These are phyloP conservation scores for Didymella segeticola DNA, from an alignment of 2,329 filamentous ascomycete species.

Conservation along the genomic window DNA sequence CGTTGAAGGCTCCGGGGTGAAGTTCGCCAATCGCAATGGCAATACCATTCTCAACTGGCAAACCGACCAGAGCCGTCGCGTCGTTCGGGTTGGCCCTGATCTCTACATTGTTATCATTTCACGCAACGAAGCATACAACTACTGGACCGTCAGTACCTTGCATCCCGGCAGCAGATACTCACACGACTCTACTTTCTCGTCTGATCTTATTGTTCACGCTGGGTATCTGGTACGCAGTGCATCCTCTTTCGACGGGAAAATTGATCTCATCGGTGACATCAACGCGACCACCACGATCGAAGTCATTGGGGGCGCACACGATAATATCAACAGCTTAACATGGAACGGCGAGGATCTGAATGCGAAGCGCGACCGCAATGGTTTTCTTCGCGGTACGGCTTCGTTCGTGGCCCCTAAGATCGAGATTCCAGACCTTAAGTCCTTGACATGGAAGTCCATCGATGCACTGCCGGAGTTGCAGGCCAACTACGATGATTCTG, in stretches of 20 bases:
- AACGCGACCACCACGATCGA: conserved; percentile 72
- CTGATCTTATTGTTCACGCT: conserved; percentile 62
- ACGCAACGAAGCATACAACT: conserved; percentile 69
- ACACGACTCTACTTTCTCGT: conserved; percentile 22
- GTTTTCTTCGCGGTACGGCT: conserved; percentile 60
- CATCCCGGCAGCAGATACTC: conserved; percentile 19
- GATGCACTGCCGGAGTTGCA: conserved; percentile 73
- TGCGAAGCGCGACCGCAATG: conserved; percentile 50
- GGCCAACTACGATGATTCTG: conserved; percentile 68
- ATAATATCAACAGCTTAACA: conserved; percentile 56
- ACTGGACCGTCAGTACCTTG: conserved; percentile 63
- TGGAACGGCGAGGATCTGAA: conserved; percentile 62
- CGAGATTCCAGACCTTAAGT: conserved; percentile 61
- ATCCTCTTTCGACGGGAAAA: conserved; percentile 57
- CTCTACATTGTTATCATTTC: conserved; percentile 64
- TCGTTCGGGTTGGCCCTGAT: conserved; percentile 55
- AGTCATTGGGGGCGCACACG: conserved; percentile 67
- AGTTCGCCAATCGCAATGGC: conserved; percentile 47
- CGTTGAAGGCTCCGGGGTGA: conserved; percentile 49
- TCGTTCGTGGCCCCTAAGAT: conserved; percentile 59
- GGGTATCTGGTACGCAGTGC: conserved; percentile 69
- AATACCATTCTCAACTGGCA: conserved; percentile 61
- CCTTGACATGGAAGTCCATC: conserved; percentile 69
- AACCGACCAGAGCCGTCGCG: conserved; percentile 56
- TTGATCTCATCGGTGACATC: conserved; percentile 73